Base-by-base conservation (phyloP, 805 yeast species). In the Hanseniaspora lindneri region DNA sequence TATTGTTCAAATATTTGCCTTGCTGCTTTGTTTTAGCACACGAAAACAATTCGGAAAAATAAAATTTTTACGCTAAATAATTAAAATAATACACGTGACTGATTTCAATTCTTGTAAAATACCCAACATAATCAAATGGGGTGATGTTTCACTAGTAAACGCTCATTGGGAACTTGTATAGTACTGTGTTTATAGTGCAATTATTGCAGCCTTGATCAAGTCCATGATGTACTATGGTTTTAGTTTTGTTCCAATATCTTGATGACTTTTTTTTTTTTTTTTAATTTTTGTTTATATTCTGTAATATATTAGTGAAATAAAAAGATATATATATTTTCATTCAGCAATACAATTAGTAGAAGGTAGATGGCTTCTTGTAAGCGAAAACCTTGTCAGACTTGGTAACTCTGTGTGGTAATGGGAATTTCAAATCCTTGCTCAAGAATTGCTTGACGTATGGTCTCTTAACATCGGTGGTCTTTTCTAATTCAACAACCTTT, bases 341-440 rank as follows among this genome's bases (percentile, higher is more conserved):
- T 44, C 35, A 39, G 34, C 49, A 46, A 46, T 34, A 46, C 43
- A 46, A 46, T 74, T 88, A 89, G 84, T 89, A 89, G 85, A 80
- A 88, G 70, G 99, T 92, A 66, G 95, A 71, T 72, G 97, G 97
- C 74, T 94, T 83, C 76, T 80, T 80, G 75, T 85, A 75, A 72
- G 89, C 77, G 79, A 75, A 92, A 71, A 86, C 72, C 73, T 80
- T 76, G 77, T 79, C 75, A 68, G 94, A 73, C 78, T 87, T 88
- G 74, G 77, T 83, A 71, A 88, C 79, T 78, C 97, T 89, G 95
- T 92, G 99, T 66, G 99, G 97, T 71, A 92, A 83, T 77, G 99
- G 99, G 96, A 92, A 92, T 76, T 86, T 85, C 76, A 92, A 83
- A 75, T 80, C 94, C 77, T 84, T 83, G 69, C 88, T 66, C 69